These are phyloP conservation scores for Pneumocystis wakefieldiae DNA, from an alignment of 1,139 yeast species.

Conservation along the genomic window DNA sequence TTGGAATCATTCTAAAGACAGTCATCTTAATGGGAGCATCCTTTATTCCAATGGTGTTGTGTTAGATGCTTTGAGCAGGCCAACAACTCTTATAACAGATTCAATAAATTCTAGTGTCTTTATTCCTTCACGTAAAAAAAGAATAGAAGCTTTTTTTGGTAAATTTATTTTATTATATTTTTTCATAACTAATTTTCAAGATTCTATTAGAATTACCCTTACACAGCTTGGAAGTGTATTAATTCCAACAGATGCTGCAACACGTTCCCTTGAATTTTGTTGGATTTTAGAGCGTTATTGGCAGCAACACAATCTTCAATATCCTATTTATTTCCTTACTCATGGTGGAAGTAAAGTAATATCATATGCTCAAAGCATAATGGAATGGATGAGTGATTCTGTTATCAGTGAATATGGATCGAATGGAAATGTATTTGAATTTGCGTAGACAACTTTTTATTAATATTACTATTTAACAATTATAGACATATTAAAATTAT, in stretches of 20 bases:
- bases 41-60: slow-evolving; percentile 42
- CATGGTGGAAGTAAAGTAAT: slow-evolving; percentile 68
- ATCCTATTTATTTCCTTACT: slow-evolving; percentile 62
- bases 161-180: slow-evolving; percentile 24
- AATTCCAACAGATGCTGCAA: slow-evolving; percentile 71
- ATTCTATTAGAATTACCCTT: slow-evolving; percentile 43
- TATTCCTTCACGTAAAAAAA: slow-evolving; percentile 34
- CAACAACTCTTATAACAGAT: slow-evolving; percentile 72
- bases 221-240: slow-evolving; percentile 62
- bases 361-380: slow-evolving; percentile 70
- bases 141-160: slow-evolving; percentile 43
- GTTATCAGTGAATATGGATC: slow-evolving; percentile 72
- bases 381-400: slow-evolving; percentile 88
- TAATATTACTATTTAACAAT: neutral
- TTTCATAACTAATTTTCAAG: neutral
- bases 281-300: slow-evolving; percentile 49
- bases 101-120: slow-evolving; percentile 36
- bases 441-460: slow-evolving; percentile 18
- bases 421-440: slow-evolving; percentile 50
- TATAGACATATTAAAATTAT: slow-evolving; percentile 34
- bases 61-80: slow-evolving; percentile 51
- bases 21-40: slow-evolving; percentile 70
- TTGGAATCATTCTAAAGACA: slow-evolving; percentile 89
- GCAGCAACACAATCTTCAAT: slow-evolving; percentile 30
- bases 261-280: slow-evolving; percentile 66